A percentile compares a stretch with the other conserved stretches of the same genome.
phyloP scores from a whole-genome alignment of 2,329 filamentous ascomycete species.

The Diaporthe longicolla region DNA sequence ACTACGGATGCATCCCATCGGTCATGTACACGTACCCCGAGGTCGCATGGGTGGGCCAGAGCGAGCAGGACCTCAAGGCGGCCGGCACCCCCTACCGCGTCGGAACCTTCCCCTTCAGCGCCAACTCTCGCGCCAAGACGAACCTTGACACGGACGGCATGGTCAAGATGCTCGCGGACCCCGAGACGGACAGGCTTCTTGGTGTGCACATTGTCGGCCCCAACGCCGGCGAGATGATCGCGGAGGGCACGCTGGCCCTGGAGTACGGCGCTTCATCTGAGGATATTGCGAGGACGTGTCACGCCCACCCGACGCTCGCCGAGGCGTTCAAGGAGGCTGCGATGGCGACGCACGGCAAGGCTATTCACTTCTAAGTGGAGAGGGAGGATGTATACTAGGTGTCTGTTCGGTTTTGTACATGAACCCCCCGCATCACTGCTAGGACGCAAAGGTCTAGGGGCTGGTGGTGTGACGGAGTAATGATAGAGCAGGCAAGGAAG shows the following conservation, averaged over 20 bases:
- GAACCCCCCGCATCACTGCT: constrained; percentile 30
- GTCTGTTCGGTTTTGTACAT: constrained; percentile 40
- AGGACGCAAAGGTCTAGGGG: constrained; percentile 16
- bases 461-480: constrained; percentile 34
- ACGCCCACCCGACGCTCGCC: constrained; percentile 94
- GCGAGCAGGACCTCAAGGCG: constrained; percentile 94
- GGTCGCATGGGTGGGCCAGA: constrained; percentile 98
- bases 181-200: constrained; percentile 94
- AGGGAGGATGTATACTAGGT: constrained; percentile 33
- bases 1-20: constrained; percentile 96
- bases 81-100: constrained; percentile 91
- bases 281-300: constrained; percentile 94
- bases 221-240: constrained; percentile 99
- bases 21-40: constrained; percentile 99
- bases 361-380: constrained; percentile 86
- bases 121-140: constrained; percentile 99
- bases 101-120: constrained; percentile 96
- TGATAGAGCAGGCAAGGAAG: constrained; percentile 38
- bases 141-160: constrained; percentile 96
- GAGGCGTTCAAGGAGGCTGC: constrained; percentile 99
- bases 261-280: constrained; percentile 97
- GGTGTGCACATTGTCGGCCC: constrained; percentile 97
- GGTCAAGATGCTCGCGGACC: constrained; percentile 97
- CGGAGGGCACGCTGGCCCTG: constrained; percentile 92
- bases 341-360: constrained; percentile 95